These are phyloP conservation scores for Amanita pseudoporphyria DNA, from an alignment of 768 basidiomycete genomes.

Conservation along the genomic window DNA sequence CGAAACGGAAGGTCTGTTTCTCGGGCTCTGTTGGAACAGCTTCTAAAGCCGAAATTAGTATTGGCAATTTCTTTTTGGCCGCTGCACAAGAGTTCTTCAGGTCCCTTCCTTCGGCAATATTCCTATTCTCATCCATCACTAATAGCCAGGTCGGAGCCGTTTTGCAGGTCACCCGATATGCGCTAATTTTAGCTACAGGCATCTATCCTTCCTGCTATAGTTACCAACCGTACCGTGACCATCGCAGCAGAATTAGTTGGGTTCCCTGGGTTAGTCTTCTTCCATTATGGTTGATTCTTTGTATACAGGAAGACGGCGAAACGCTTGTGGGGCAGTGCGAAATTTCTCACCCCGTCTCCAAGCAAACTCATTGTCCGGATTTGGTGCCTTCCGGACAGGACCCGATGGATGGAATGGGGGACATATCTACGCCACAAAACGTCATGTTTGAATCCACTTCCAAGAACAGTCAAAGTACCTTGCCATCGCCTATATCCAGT, in stretches of 20 bases:
- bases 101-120: slow-evolving; percentile 88
- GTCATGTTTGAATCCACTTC: slow-evolving; percentile 50
- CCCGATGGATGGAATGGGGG: slow-evolving; percentile 39
- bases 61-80: slow-evolving; percentile 88
- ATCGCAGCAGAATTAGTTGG: slow-evolving; percentile 82
- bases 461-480: slow-evolving; percentile 45
- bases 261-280: slow-evolving; percentile 6
- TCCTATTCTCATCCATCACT: slow-evolving; percentile 87
- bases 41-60: slow-evolving; percentile 27
- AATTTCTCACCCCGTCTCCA: slow-evolving; percentile 75
- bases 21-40: background rate
- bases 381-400: slow-evolving; percentile 28
- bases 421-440: slow-evolving; percentile 41
- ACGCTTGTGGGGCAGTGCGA: slow-evolving; percentile 87
- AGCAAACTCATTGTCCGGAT: slow-evolving; percentile 22
- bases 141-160: slow-evolving; percentile 45
- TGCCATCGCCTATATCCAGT: slow-evolving; percentile 59
- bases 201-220: slow-evolving; percentile 81
- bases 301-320: slow-evolving; percentile 57
- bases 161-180: background rate
- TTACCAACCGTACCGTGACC: slow-evolving; percentile 93
- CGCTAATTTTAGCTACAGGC: slow-evolving; percentile 27
- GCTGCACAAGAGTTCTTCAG: slow-evolving; percentile 87
- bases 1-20: slow-evolving; percentile 65
- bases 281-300: background rate